phyloP scores from a whole-genome alignment of 2,329 filamentous ascomycete genomes.

The Orbilia quercus region DNA sequence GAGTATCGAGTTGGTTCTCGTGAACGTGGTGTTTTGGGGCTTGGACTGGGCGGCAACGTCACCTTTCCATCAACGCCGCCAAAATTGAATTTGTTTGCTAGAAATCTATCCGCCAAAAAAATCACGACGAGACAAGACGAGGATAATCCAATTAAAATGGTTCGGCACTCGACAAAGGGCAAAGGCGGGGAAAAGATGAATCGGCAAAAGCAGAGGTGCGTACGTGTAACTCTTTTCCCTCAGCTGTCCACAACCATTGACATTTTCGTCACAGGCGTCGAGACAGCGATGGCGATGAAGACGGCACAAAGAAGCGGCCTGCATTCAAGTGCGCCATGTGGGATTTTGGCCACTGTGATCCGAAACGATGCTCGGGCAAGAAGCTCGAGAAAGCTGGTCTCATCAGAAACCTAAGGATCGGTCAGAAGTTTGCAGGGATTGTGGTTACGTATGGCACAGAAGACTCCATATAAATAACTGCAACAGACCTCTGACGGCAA shows the following conservation, averaged over 20 bases:
- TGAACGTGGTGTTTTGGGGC: slow-evolving; percentile 56
- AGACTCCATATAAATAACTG: not conserved
- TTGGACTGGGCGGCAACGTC: slow-evolving; percentile 47
- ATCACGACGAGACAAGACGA: not conserved
- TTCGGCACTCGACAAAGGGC: slow-evolving; percentile 44
- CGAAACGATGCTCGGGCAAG: slow-evolving; percentile 95
- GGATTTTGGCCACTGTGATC: slow-evolving; percentile 97
- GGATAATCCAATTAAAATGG: too few relatives aligned
- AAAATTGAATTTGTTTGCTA: slow-evolving; percentile 27
- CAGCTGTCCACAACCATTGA: slow-evolving; percentile 7
- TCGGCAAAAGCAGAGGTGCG: slow-evolving; percentile 36
- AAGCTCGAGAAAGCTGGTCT: slow-evolving; percentile 89
- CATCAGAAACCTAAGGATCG: slow-evolving; percentile 91
- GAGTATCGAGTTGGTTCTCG: slow-evolving; percentile 52
- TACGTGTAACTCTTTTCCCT: not conserved
- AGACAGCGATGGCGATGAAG: slow-evolving; percentile 51
- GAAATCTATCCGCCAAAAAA: slow-evolving; percentile 25
- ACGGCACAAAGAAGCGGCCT: slow-evolving; percentile 63
- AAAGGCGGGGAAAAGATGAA: slow-evolving; percentile 35
- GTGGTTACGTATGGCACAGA: slow-evolving; percentile 76
- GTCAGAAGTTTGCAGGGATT: slow-evolving; percentile 90
- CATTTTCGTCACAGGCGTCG: slow-evolving; percentile 17
- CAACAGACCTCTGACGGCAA: slow-evolving; percentile 23
- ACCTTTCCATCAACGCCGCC: slow-evolving; percentile 21
- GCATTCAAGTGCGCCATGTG: slow-evolving; percentile 94